Base-by-base conservation (phyloP, 164 flowering plant genomes). In the Umbellularia californica region DNA sequence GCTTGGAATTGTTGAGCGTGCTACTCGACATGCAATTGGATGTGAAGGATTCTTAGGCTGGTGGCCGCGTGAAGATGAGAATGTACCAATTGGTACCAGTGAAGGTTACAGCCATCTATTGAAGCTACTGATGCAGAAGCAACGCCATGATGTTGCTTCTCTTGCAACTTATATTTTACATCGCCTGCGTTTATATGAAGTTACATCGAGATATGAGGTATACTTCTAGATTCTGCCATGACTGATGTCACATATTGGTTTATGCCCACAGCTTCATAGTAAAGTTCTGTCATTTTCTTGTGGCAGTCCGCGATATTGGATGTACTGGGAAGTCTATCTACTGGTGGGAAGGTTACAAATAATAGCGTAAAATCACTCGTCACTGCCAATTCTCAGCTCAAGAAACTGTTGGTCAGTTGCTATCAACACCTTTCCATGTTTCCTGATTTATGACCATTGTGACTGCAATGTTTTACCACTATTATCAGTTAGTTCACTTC, bases 41-140 rank as follows among this genome's bases (percentile, higher is more conserved):
- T 96, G 99, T 83, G 99, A 96, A 86, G 97, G 94, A 62, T 88
- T 91, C 72, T 80, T 96, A 58, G 97, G 97, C 23, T 96, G 99
- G 99, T 96, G 98, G 97, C 97, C 97, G 69, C 94, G 97, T 74
- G 92, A 92, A 81, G 94, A 89, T 80, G 95, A 87, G 75, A 83
- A 65, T 60, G 83, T 92, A 24, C 99, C 97, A 27, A 71, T 87
- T 75, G 87, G 90, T 68, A 65, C 28, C 62, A 96, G 99, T 85
- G 93, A 91, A 70, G 91, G 97, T 68, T 96, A 96, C 81, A 84
- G 83, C 74, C 85, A 85, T 20, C 76, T 96, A 80, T 80, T 96
- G 85, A 94, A 88, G 80, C 79, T 96, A 75, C 73, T 96, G 76
- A 70, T 94, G 84, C 83, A 84, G 74, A 86, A 88, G 77, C 98